These are phyloP conservation scores for Sporothrix phasma DNA, from an alignment of 2,329 filamentous ascomycete genomes.

Conservation along the genomic window DNA sequence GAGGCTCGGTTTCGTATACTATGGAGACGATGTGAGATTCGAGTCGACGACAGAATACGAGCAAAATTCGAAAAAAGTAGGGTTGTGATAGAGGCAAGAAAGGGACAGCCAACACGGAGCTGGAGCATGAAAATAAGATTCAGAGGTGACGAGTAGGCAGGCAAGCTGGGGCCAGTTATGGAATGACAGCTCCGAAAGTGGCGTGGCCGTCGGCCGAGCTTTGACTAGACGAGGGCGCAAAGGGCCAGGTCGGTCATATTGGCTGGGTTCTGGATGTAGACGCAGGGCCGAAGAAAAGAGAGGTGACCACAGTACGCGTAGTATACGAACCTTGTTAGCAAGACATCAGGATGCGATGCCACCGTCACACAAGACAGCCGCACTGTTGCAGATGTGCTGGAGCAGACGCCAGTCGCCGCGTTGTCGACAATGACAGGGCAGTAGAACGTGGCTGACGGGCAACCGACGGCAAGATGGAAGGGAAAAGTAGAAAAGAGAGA, in stretches of 20 bases:
- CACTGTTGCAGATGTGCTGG: not conserved
- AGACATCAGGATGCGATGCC: slow-evolving; percentile 6
- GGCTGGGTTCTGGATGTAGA: not conserved
- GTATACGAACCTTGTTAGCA: not conserved
- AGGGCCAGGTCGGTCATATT: not conserved
- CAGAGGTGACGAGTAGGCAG: not conserved
- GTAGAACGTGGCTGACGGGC: not conserved
- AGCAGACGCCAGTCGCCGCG: not conserved
- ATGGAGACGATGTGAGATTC: not conserved
- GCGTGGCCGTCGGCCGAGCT: slow-evolving; percentile 11
- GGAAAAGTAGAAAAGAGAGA: not conserved
- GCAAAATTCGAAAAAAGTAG: not conserved
- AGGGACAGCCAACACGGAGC: not conserved
- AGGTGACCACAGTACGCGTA: not conserved
- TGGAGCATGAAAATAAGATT: too few relatives aligned
- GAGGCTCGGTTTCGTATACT: not conserved
- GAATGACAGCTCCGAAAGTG: slow-evolving; percentile 10
- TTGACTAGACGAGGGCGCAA: not conserved
- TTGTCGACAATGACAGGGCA: not conserved
- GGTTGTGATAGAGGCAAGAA: not conserved
- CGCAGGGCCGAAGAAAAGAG: not conserved
- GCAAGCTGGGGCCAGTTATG: slow-evolving; percentile 2
- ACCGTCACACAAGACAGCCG: slow-evolving; percentile 10
- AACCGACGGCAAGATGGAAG: not conserved
- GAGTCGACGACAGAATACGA: not conserved